These are phyloP conservation scores for Thyridium curvatum DNA, from an alignment of 2,329 filamentous ascomycete genomes.

Conservation along the genomic window DNA sequence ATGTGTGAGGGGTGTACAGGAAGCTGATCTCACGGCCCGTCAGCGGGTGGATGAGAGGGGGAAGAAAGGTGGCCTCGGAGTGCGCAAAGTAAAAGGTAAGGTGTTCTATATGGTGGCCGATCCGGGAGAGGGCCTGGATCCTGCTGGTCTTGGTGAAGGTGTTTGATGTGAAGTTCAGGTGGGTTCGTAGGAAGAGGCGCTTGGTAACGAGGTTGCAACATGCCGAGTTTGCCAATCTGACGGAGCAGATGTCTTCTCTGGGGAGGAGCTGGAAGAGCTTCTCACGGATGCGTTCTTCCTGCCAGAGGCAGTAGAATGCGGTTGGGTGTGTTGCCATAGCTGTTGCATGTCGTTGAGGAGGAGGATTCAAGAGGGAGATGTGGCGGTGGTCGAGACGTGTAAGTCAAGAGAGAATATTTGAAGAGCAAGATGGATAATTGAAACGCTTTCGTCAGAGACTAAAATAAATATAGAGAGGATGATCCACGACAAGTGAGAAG, in stretches of 20 bases:
- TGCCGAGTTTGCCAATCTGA: slow-evolving; percentile 64
- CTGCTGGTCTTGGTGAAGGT: slow-evolving; percentile 70
- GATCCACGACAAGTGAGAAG: too few species aligned
- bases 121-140: slow-evolving; percentile 66
- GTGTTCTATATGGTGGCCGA: slow-evolving; percentile 73
- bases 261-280: slow-evolving; percentile 41
- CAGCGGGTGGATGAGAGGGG: slow-evolving; percentile 72
- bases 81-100: slow-evolving; percentile 75
- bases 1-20: slow-evolving; percentile 72
- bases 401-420: background rate
- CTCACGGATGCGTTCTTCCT: slow-evolving; percentile 43
- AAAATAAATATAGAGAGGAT: too few species aligned
- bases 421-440: background rate
- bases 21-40: slow-evolving; percentile 76
- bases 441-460: too few species aligned
- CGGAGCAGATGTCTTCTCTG: slow-evolving; percentile 46
- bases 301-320: slow-evolving; percentile 50
- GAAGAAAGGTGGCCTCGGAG: slow-evolving; percentile 70
- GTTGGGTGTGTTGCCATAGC: slow-evolving; percentile 45
- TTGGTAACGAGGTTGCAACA: slow-evolving; percentile 65
- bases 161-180: slow-evolving; percentile 64
- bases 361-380: background rate
- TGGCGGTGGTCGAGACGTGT: background rate
- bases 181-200: slow-evolving; percentile 61
- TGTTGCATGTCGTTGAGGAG: slow-evolving; percentile 35